These are phyloP conservation scores for Neurospora sp. DNA, from an alignment of 495 filamentous ascomycete genomes.

Conservation along the genomic window DNA sequence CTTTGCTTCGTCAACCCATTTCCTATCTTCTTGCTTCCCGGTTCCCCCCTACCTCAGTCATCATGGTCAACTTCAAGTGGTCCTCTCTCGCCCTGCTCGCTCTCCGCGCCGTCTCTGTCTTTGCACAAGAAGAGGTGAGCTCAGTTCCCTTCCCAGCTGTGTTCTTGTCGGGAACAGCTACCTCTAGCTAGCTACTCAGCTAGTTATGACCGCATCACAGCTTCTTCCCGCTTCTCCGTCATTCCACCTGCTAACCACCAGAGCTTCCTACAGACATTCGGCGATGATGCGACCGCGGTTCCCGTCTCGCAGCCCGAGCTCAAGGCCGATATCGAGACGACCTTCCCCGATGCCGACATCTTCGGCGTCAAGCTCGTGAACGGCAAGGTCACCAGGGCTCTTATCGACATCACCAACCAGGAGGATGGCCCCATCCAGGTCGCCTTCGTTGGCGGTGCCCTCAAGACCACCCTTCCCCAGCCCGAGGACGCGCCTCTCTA, in stretches of 20 bases:
- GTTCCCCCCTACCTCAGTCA: conserved; percentile 22
- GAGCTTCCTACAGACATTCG: conserved; percentile 5
- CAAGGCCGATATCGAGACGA: conserved; percentile 62
- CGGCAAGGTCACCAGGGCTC: conserved; percentile 71
- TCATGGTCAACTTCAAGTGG: conserved; percentile 66
- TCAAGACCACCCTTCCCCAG: conserved; percentile 46
- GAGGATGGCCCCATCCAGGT: conserved; percentile 70
- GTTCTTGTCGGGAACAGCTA: conserved; percentile 8
- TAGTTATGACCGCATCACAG: conserved; percentile 3
- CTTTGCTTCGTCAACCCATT: conserved; percentile 6
- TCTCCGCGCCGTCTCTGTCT: conserved; percentile 54
- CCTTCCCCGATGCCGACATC: conserved; percentile 81
- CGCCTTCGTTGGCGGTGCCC: conserved; percentile 65
- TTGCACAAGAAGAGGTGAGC: conserved; percentile 53
- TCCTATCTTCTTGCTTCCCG: conserved; percentile 12
- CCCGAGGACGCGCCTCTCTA: conserved; percentile 41
- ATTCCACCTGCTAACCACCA: conserved; percentile 5
- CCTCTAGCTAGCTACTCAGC: background rate
- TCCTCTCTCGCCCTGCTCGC: conserved; percentile 61
- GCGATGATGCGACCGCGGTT: conserved; percentile 31
- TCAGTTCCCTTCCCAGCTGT: conserved; percentile 17
- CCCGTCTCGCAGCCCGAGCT: conserved; percentile 44
- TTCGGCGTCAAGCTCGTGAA: conserved; percentile 96
- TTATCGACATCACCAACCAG: conserved; percentile 74
- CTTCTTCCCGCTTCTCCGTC: background rate